Base-by-base conservation (phyloP, 257 asterid genomes). In the Solanum corneliomulleri region DNA sequence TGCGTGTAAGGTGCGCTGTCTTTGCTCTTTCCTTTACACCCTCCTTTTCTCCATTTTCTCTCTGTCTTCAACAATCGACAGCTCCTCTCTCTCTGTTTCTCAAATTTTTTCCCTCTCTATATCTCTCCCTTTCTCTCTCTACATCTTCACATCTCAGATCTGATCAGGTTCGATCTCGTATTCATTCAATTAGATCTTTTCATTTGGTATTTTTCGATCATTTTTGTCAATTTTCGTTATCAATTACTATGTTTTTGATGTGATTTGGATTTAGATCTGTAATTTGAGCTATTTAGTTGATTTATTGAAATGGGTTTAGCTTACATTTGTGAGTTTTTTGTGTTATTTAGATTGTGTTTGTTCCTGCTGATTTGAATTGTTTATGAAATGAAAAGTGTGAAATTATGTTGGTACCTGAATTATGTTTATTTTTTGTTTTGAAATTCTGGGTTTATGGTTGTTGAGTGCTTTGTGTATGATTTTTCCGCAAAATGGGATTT, bases 1-100 rank as follows among this genome's bases (percentile, higher is more conserved):
- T 66, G 87, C 87, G 87, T 84, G 81, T 44, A 9, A 66, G 87
- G 87, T 84, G 87, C 87, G 87, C 68, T 84, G 87, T 84, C 87
- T 42, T 66, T 60, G 86, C 86, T 35, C n/a, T 14, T 83, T 83
- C 31, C 75, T 42, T 83, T 66, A 14, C 56, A 33, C 49, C 49
- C 86, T 83, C 75, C 86, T 60, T 66, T 56, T 58, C 45, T 12
- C 2, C 15, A n/a, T 31, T 35, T 15, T 52, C 21, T 21, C 60
- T 78, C 42, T 78, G 84, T 78, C 66, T 64, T 84, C 81, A 84
- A 84, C 87, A 86, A 35, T 71, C 41, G 84, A 37, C 84, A 86
- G 58, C 82, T 85, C 74, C 39, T 68, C 74, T 68, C 58, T 56
- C 68, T 42, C 41, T n/a, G 29, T 85, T 68, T 85, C 37, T 37